Base-by-base conservation (phyloP, 148 eudicot genomes). In the Beta vulgaris region DNA sequence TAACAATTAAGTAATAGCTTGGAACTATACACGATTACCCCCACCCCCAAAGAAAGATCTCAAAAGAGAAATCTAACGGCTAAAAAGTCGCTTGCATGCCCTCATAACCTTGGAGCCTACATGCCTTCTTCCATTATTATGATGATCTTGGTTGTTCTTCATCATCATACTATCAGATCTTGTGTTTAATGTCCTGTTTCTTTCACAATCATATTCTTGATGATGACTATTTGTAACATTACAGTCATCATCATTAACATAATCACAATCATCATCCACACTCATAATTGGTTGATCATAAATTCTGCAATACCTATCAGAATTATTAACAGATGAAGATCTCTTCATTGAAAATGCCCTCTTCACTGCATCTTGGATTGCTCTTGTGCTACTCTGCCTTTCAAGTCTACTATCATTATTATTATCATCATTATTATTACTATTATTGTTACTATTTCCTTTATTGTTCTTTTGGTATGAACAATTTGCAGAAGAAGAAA, bases 91-190 rank as follows among this genome's bases (percentile, higher is more conserved):
- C 26, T 81, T 81, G 29, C 83, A 81, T 31, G 76, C 77, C 28
- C 72, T 81, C 16, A 72, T 68, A 66, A 81, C 83, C 64, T 72
- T 81, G 40, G 83, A 81, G 25, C 83, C 77, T 62, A 71, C 80
- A 58, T 76, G 34, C 31, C 25, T 63, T 42, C 57, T 70, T 21
- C 79, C 71, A 80, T 74, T 39, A 37, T 51, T 53, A 44, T 67
- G 6, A 31, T 29, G 10, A 55, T 74, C 31, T 39, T 72, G 44
- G 29, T 71, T 63, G 28, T 78, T 70, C 26, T 68, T 79, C 43
- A 68, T 79, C 57, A 23, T 71, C 46, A 51, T 43, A 2, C 34
- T 48, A 48, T 28, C 48, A 69, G 68, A 80, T 53, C 51, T 63
- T 18, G 44, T 44, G 60, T 71, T 55, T 65, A 71, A 76, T 71